Conservation (phyloP, 768 basidiomycete genomes). For the Termitomyces sp. region DNA sequence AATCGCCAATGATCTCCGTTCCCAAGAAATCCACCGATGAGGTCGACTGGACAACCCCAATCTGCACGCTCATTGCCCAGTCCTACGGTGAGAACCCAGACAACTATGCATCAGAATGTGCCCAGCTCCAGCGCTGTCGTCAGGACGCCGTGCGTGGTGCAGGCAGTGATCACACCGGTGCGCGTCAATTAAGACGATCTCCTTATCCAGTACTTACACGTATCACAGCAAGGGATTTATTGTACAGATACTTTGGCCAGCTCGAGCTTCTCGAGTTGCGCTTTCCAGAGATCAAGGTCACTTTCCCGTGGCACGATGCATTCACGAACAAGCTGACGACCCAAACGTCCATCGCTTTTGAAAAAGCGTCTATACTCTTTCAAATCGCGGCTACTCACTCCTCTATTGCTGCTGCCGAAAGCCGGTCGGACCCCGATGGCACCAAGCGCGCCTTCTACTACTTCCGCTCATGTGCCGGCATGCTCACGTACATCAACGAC, state of each 20-base stretch:
- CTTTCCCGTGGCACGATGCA: conserved; percentile 96
- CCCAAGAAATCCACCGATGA: conserved; percentile 95
- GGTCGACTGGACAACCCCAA: conserved; percentile 92
- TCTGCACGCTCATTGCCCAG: conserved; percentile 79
- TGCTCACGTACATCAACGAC: conserved; percentile 99
- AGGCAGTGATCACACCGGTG: conserved; percentile 93
- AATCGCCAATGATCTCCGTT: conserved; percentile 87
- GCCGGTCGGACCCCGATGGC: conserved; percentile 85
- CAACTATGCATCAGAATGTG: conserved; percentile 79
- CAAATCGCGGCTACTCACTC: conserved; percentile 95
- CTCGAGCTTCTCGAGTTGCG: conserved; percentile 94
- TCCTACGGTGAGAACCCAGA: conserved; percentile 94
- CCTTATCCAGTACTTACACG: not conserved
- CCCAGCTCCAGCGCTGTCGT: conserved; percentile 80
- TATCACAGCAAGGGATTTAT: conserved; percentile 71
- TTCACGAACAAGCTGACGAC: conserved; percentile 92
- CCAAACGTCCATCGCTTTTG: conserved; percentile 95
- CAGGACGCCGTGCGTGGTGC: conserved; percentile 97
- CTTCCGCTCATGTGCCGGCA: conserved; percentile 85
- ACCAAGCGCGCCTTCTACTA: conserved; percentile 92
- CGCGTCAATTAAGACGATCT: not conserved
- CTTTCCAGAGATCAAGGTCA: conserved; percentile 94
- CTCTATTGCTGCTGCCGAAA: conserved; percentile 81
- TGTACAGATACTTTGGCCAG: conserved; percentile 99
- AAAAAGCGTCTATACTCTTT: conserved; percentile 97